Evolutionary conservation across 2,329 filamentous ascomycete genomes (phyloP).

Genomic region (Phialemonium atrogriseum): DNA sequence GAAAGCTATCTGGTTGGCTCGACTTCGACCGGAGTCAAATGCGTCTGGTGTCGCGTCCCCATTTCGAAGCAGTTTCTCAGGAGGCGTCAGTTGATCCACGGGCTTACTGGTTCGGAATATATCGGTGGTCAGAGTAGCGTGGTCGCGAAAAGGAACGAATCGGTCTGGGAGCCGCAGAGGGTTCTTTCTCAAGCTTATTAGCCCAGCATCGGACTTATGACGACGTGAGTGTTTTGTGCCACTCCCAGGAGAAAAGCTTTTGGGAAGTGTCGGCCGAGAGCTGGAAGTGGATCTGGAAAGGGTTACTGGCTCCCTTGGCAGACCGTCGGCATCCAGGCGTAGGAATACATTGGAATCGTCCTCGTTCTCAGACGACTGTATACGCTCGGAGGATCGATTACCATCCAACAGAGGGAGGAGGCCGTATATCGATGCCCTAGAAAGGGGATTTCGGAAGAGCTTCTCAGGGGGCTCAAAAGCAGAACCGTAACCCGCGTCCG

Average conservation of each 20-base stretch:
- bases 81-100: constrained; percentile 29
- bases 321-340: not conserved
- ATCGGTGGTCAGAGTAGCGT: constrained; percentile 25
- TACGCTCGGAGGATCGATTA: not conserved
- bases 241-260: constrained; percentile 8
- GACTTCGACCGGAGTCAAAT: constrained; percentile 28
- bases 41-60: constrained; percentile 31
- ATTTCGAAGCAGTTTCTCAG: constrained; percentile 37
- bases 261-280: constrained; percentile 1
- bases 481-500: constrained; percentile 17
- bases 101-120: constrained; percentile 38
- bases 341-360: not conserved
- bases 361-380: not conserved
- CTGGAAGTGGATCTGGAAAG: not conserved
- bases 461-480: constrained; percentile 5
- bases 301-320: not conserved
- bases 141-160: constrained; percentile 38
- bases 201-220: not conserved
- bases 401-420: not conserved
- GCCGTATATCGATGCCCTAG: not conserved
- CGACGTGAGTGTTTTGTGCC: too few species aligned
- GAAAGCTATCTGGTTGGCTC: constrained; percentile 16
- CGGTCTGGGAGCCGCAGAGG: constrained; percentile 31
- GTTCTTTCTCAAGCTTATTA: not conserved
- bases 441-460: constrained; percentile 4